A percentile compares a stretch with the other conserved stretches of the same genome.
phyloP scores from a whole-genome alignment of 352 stramenopile genomes.

The Phytophthora brassicae region DNA sequence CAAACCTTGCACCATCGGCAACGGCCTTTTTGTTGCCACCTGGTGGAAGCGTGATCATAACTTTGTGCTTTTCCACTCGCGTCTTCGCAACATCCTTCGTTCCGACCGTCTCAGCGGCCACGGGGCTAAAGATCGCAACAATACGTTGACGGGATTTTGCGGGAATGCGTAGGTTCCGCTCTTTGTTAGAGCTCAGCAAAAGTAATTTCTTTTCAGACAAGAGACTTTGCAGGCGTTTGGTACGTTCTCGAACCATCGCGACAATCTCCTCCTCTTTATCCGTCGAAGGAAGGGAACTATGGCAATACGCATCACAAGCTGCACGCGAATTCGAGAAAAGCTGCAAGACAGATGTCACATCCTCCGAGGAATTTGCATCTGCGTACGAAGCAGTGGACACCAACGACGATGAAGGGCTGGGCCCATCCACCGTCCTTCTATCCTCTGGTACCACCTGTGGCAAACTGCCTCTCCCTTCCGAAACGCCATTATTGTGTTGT shows the following conservation, averaged over 20 bases:
- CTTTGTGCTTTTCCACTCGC: slow-evolving; percentile 85
- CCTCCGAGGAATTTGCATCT: slow-evolving; percentile 36
- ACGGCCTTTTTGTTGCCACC: slow-evolving; percentile 87
- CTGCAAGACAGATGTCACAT: slow-evolving; percentile 60
- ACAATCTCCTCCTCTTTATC: slow-evolving; percentile 86
- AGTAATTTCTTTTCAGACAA: slow-evolving; percentile 74
- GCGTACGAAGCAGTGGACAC: not conserved
- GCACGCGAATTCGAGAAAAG: slow-evolving; percentile 65
- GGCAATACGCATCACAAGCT: slow-evolving; percentile 76
- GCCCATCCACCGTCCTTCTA: slow-evolving; percentile 17
- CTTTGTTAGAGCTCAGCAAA: slow-evolving; percentile 62
- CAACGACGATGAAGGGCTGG: slow-evolving; percentile 5
- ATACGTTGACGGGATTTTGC: slow-evolving; percentile 79
- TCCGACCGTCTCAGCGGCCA: slow-evolving; percentile 33
- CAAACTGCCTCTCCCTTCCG: slow-evolving; percentile 20
- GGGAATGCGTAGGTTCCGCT: slow-evolving; percentile 78
- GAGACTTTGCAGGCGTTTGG: slow-evolving; percentile 64
- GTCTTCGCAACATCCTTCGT: slow-evolving; percentile 58
- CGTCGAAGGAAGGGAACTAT: slow-evolving; percentile 51
- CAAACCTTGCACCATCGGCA: slow-evolving; percentile 52
- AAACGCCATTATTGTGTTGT: slow-evolving; percentile 7
- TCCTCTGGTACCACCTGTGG: slow-evolving; percentile 14
- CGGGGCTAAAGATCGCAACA: slow-evolving; percentile 75
- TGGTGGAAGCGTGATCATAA: slow-evolving; percentile 85
- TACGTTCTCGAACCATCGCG: slow-evolving; percentile 71